Percentiles rank a stretch among this genome's conserved stretches.
Evolutionary conservation across 257 asterid species (phyloP).

Genomic region (Nicotiana noctiflora): DNA sequence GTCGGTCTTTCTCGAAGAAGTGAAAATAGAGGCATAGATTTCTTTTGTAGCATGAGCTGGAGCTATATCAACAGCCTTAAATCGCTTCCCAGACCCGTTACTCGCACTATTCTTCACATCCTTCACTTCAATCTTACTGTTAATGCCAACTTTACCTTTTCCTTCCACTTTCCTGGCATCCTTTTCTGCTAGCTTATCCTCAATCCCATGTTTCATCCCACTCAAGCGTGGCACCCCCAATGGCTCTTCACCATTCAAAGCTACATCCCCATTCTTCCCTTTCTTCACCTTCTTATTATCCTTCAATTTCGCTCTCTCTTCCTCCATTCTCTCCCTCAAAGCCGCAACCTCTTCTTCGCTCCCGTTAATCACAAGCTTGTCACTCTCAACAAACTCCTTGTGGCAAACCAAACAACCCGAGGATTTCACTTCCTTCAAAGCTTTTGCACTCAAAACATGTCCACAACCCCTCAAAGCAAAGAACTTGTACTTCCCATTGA

Average conservation of each 20-base stretch:
- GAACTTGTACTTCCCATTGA: slow-evolving; percentile 71
- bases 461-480: slow-evolving; percentile 66
- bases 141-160: slow-evolving; percentile 18
- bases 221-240: slow-evolving; percentile 28
- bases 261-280: slow-evolving; percentile 34
- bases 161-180: slow-evolving; percentile 13
- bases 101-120: slow-evolving; percentile 10
- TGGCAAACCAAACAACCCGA: slow-evolving; percentile 70
- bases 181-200: slow-evolving; percentile 22
- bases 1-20: slow-evolving; percentile 71
- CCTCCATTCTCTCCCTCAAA: slow-evolving; percentile 67
- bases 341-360: slow-evolving; percentile 69
- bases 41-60: slow-evolving; percentile 66
- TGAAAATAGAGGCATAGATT: slow-evolving; percentile 76
- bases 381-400: slow-evolving; percentile 57
- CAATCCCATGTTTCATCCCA: slow-evolving; percentile 62
- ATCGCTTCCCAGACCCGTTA: slow-evolving; percentile 45
- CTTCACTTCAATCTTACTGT: slow-evolving; percentile 24
- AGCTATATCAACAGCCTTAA: slow-evolving; percentile 49
- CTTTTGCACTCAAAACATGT: slow-evolving; percentile 83
- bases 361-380: slow-evolving; percentile 79
- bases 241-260: slow-evolving; percentile 25
- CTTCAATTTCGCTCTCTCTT: slow-evolving; percentile 38
- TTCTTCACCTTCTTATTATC: slow-evolving; percentile 60
- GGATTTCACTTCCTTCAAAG: slow-evolving; percentile 84